phyloP scores from a whole-genome alignment of 345 rosid species.

The Corchorus capsularis region DNA sequence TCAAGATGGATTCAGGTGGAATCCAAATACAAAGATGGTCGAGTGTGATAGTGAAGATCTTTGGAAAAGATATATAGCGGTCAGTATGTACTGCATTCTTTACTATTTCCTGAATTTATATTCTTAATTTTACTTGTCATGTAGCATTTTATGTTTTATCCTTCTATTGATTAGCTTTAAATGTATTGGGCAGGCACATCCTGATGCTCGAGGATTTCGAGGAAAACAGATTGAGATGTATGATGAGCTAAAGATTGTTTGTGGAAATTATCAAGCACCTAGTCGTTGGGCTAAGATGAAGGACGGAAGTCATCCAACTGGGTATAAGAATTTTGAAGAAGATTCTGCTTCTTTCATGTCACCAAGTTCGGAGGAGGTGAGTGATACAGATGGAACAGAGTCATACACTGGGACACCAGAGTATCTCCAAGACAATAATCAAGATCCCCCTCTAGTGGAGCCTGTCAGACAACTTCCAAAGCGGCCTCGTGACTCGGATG shows the following conservation, averaged over 20 bases:
- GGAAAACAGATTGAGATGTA: slow-evolving; percentile 90
- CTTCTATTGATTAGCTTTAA: slow-evolving; percentile 8
- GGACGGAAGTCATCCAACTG: slow-evolving; percentile 50
- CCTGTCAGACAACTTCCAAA: slow-evolving; percentile 60
- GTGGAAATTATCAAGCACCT: slow-evolving; percentile 78
- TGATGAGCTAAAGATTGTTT: slow-evolving; percentile 76
- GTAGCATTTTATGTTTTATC: background rate
- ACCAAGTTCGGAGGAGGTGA: slow-evolving; percentile 59
- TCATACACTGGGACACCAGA: slow-evolving; percentile 58
- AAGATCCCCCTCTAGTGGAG: slow-evolving; percentile 56
- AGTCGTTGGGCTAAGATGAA: slow-evolving; percentile 67
- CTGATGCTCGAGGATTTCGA: slow-evolving; percentile 75
- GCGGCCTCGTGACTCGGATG: slow-evolving; percentile 57
- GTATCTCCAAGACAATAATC: slow-evolving; percentile 53
- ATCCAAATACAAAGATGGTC: slow-evolving; percentile 64
- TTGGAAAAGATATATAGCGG: slow-evolving; percentile 80
- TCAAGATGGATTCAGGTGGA: slow-evolving; percentile 82
- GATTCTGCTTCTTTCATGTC: slow-evolving; percentile 69
- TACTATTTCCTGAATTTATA: background rate
- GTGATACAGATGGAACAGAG: slow-evolving; percentile 89
- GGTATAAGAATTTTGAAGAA: slow-evolving; percentile 57
- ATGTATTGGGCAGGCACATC: slow-evolving; percentile 54
- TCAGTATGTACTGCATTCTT: slow-evolving; percentile 34
- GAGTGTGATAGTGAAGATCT: slow-evolving; percentile 71
- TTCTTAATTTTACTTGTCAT: background rate